Evolutionary conservation across 2,329 filamentous ascomycete species (phyloP).

Genomic region (Paecilomyces variotii): DNA sequence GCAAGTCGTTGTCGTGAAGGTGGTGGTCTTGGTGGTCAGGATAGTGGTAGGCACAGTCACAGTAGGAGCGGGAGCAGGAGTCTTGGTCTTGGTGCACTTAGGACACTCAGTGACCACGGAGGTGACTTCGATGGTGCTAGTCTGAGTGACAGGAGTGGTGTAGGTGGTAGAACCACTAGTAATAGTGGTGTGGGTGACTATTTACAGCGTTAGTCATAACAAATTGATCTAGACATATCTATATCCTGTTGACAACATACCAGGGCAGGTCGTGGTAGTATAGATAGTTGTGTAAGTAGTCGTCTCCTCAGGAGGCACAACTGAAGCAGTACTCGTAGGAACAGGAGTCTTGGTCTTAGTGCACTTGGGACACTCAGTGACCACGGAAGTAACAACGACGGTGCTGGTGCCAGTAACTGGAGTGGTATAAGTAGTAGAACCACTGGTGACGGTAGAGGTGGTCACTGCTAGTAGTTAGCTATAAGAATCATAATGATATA

Average conservation of each 20-base stretch:
- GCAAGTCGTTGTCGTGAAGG: neutral
- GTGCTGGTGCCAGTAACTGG: slow-evolving; percentile 5
- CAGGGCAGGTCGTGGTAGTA: slow-evolving; percentile 6
- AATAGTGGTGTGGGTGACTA: slow-evolving; percentile 3
- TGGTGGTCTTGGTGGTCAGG: neutral
- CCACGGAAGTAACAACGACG: slow-evolving; percentile 4
- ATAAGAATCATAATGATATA: slow-evolving; percentile 1
- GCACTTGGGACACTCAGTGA: slow-evolving; percentile 6
- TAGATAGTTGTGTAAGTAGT: neutral
- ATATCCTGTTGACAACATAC: neutral
- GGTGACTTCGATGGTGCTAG: slow-evolving; percentile 7
- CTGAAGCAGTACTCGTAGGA: neutral
- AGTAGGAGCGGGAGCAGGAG: slow-evolving; percentile 1
- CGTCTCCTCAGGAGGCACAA: slow-evolving; percentile 1
- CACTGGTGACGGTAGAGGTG: slow-evolving; percentile 4
- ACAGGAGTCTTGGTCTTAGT: slow-evolving; percentile 3
- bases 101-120: slow-evolving; percentile 1
- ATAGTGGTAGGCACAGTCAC: neutral
- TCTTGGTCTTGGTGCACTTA: neutral
- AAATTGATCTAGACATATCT: neutral
- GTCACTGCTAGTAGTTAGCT: slow-evolving; percentile 1
- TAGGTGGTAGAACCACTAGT: slow-evolving; percentile 5
- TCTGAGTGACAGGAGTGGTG: slow-evolving; percentile 5
- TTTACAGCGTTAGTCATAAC: neutral
- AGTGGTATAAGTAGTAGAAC: slow-evolving; percentile 4